These are phyloP conservation scores for Aureobasidium subglaciale DNA, from an alignment of 2,329 filamentous ascomycete genomes.

Conservation along the genomic window DNA sequence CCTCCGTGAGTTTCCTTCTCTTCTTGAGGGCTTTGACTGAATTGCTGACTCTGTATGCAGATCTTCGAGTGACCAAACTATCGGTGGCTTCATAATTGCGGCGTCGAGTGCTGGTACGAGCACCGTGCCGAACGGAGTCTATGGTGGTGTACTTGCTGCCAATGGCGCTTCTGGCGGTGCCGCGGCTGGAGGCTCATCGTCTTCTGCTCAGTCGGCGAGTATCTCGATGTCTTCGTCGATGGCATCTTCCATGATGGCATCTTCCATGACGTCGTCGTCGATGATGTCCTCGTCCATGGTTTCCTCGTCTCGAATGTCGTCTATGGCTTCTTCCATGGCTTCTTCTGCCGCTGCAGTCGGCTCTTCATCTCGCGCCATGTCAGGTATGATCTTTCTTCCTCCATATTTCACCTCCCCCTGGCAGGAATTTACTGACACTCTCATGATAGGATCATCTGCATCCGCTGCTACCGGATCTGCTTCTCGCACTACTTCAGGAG, in stretches of 20 bases:
- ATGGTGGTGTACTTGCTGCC: not conserved
- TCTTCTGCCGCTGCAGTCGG: not conserved
- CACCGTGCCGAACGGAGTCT: not conserved
- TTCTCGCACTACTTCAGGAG: not conserved
- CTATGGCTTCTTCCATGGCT: not conserved
- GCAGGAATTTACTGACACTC: not conserved
- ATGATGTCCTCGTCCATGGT: not conserved
- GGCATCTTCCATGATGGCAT: not conserved
- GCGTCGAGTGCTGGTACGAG: not conserved
- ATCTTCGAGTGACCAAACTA: not conserved
- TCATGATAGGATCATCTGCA: not conserved
- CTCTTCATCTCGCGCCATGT: not conserved
- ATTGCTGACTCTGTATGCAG: not conserved
- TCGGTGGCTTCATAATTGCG: not conserved
- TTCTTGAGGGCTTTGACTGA: not conserved
- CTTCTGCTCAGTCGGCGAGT: not conserved
- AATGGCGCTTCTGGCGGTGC: not conserved
- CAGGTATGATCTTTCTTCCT: not conserved
- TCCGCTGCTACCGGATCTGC: not conserved
- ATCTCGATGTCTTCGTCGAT: not conserved
- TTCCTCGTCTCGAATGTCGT: not conserved
- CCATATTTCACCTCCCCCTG: too few relatives aligned
- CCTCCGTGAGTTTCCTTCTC: slow-evolving; percentile 9
- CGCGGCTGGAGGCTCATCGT: not conserved
- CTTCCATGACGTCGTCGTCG: not conserved